These are phyloP conservation scores for Phanerochaete carnosa DNA, from an alignment of 768 basidiomycete species.

Conservation along the genomic window DNA sequence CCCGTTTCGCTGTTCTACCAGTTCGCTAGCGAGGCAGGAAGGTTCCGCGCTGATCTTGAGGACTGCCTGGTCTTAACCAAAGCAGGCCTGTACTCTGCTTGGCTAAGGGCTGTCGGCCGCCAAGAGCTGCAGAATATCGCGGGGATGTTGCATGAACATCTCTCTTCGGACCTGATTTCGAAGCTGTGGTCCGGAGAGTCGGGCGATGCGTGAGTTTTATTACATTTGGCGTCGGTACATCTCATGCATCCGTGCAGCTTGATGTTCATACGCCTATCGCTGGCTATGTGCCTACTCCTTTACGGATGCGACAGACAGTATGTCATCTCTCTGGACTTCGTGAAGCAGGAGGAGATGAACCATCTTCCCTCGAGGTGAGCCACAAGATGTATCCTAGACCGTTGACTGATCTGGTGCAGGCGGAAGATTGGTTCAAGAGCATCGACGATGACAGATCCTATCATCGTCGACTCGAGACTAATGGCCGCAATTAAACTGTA, in stretches of 20 bases:
- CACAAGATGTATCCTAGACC: background rate
- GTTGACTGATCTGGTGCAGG: conserved; percentile 30
- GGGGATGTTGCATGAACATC: conserved; percentile 43
- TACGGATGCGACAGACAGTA: conserved; percentile 61
- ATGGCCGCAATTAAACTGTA: conserved; percentile 53
- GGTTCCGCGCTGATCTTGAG: conserved; percentile 36
- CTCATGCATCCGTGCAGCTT: conserved; percentile 27
- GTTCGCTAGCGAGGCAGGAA: conserved; percentile 39
- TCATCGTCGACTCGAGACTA: conserved; percentile 57
- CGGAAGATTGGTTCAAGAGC: conserved; percentile 43
- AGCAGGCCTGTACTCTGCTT: conserved; percentile 52
- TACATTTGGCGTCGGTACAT: background rate
- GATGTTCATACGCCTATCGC: conserved; percentile 56
- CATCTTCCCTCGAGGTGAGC: conserved; percentile 57
- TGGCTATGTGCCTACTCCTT: conserved; percentile 58
- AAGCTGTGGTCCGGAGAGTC: conserved; percentile 29
- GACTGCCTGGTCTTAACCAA: conserved; percentile 51
- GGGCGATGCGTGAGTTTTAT: conserved; percentile 37
- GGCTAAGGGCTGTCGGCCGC: conserved; percentile 57
- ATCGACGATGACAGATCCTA: conserved; percentile 47
- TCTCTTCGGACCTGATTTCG: conserved; percentile 38
- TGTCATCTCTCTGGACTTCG: conserved; percentile 42
- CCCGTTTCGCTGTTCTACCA: conserved; percentile 48
- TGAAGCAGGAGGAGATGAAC: conserved; percentile 44
- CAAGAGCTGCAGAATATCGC: conserved; percentile 55